A percentile compares a stretch with the other conserved stretches of the same genome.
These are phyloP conservation scores for Pueraria montana DNA, from an alignment of 306 rosid species.

Conservation along the genomic window DNA sequence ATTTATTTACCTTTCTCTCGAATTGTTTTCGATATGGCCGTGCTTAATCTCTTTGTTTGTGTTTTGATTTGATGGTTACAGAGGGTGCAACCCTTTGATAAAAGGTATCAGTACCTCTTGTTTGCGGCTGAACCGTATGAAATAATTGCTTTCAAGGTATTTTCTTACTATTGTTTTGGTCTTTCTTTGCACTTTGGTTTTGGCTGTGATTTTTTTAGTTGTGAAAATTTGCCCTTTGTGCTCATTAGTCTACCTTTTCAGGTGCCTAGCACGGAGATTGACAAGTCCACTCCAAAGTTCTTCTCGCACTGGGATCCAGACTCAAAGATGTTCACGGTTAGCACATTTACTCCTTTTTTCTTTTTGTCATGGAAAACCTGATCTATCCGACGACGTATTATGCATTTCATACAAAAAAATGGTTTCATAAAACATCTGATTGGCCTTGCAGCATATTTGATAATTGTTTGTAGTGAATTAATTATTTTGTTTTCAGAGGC, in stretches of 20 bases:
- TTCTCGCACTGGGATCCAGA: slow-evolving; percentile 99
- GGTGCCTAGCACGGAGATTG: slow-evolving; percentile 98
- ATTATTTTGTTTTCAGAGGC: neutral
- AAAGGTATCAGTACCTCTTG: slow-evolving; percentile 84
- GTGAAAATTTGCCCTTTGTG: slow-evolving; percentile 2
- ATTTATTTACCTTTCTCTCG: neutral
- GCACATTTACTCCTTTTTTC: slow-evolving; percentile 44
- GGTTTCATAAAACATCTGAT: neutral
- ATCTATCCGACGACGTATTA: neutral
- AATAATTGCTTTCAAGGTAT: slow-evolving; percentile 92
- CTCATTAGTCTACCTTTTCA: slow-evolving; percentile 49
- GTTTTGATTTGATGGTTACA: too few relatives aligned
- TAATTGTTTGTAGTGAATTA: neutral
- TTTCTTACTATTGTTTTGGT: neutral
- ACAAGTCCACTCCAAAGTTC: slow-evolving; percentile 90
- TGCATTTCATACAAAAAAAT: too few relatives aligned
- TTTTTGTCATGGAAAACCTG: neutral
- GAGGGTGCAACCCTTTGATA: slow-evolving; percentile 88
- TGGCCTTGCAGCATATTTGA: neutral
- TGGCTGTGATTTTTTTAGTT: neutral
- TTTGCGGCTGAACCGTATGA: slow-evolving; percentile 98
- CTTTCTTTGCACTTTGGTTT: too few relatives aligned
- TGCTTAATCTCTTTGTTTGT: too few relatives aligned
- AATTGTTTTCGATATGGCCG: too few relatives aligned
- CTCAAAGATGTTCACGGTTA: slow-evolving; percentile 95